Percentiles rank a stretch among this genome's conserved stretches.
phyloP scores from a whole-genome alignment of 306 rosid genomes.

The Acacia crassicarpa region DNA sequence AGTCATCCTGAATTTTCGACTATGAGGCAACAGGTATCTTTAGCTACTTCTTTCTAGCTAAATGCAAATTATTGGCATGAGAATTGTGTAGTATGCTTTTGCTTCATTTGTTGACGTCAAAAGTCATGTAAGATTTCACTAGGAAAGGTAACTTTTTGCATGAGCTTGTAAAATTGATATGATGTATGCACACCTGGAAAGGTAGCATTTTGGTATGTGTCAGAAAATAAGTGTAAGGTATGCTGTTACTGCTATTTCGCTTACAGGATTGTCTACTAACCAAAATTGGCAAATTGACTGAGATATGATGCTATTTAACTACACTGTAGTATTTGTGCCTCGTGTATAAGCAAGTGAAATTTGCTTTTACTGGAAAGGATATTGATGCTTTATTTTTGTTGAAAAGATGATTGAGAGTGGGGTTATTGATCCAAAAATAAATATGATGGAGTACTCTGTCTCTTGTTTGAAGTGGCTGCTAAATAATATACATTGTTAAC shows the following conservation, averaged over 20 bases:
- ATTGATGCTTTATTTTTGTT: neutral
- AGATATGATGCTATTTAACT: neutral
- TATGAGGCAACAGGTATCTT: constrained; percentile 86
- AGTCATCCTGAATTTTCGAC: constrained; percentile 98
- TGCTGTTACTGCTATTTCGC: neutral
- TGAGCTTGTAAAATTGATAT: neutral
- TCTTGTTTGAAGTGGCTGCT: neutral
- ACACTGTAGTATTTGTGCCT: neutral
- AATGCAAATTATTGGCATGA: neutral
- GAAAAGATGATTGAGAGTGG: neutral
- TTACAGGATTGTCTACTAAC: neutral
- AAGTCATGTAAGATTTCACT: constrained; percentile 3
- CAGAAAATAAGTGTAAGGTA: neutral
- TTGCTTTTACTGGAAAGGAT: neutral
- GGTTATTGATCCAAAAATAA: neutral
- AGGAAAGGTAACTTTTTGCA: constrained; percentile 15
- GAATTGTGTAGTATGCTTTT: constrained; percentile 6
- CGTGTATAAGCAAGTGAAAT: neutral
- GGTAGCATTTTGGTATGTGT: neutral
- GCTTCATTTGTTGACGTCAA: neutral
- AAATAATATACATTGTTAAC: neutral
- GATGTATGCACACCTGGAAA: neutral
- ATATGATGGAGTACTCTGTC: neutral
- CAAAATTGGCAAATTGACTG: neutral
- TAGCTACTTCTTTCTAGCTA: constrained; percentile 16